Evolutionary conservation across 768 basidiomycete genomes (phyloP), one percentile per base, ranked within the genome.

Genomic region (Guyanaporus albipodus): DNA sequence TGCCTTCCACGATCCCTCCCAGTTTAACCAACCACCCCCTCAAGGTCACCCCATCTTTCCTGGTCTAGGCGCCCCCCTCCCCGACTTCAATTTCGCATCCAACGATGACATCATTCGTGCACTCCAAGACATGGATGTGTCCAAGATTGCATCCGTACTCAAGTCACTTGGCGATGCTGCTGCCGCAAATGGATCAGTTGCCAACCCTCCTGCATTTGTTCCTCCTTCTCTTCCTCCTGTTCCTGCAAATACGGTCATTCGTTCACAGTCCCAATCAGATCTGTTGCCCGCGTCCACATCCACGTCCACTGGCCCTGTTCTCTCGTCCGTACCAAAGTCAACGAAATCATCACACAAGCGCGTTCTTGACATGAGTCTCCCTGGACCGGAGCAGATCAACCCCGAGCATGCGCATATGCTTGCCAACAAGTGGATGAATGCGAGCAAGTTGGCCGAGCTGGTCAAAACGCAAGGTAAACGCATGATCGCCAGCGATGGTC

Each of bases 391-490:
- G 27, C 70, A 73, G 28, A 66, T 60, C 6, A 76, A 73, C 53
- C 62, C 74, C 10, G 78, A 78, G 31, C 87, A 88, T 59, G 81
- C 84, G 0, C 69, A 81, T 46, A 61, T 88, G 52, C 75, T 91
- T 23, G 80, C 87, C 1, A 89, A 78, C 38, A 90, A 85, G 60
- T 91, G 89, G 89, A 70, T 90, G 67, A 81, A 76, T 47, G 73
- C 86, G 6, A 68, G 67, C 10, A 85, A 88, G 63, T 67, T 91
- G 19, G 73, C 79, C 5, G 81, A 87, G 53, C 69, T 90, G 54
- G 86, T 81, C 12, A 74, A 73, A 61, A 78, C 73, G 21, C 76
- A 87, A 71, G 88, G 89, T 86, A 39, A 35, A 55, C 38, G 12
- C 36, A 19, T 26, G 38, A 27, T 22, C 18, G 14, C 28, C 31